These are phyloP conservation scores for Pleurotus cornucopiae DNA, from an alignment of 768 basidiomycete species.

Conservation along the genomic window DNA sequence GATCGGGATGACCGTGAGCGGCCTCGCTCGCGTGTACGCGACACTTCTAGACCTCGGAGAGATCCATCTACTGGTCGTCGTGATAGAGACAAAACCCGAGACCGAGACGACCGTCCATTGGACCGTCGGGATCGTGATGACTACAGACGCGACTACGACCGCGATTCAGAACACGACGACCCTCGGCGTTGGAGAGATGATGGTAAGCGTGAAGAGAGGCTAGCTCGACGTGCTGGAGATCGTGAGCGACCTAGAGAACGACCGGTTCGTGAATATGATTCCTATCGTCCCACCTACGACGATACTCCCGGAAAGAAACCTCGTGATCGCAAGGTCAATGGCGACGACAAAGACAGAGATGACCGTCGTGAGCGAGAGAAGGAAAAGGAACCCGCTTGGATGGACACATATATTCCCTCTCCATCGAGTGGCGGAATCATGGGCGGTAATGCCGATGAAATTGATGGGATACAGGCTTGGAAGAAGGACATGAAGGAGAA, in stretches of 20 bases:
- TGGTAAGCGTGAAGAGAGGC: constrained; percentile 73
- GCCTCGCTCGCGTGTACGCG: constrained; percentile 59
- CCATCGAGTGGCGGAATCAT: constrained; percentile 56
- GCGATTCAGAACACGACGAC: constrained; percentile 58
- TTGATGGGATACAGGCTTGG: constrained; percentile 85
- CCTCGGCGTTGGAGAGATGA: constrained; percentile 79
- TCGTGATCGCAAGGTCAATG: constrained; percentile 43
- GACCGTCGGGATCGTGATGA: constrained; percentile 4
- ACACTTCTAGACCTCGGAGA: constrained; percentile 56
- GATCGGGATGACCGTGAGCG: constrained; percentile 65
- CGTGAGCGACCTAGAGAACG: constrained; percentile 38
- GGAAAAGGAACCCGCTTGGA: constrained; percentile 91
- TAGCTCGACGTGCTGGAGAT: constrained; percentile 52
- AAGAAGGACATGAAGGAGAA: constrained; percentile 70
- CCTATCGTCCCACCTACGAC: neutral
- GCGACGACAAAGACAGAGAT: constrained; percentile 40
- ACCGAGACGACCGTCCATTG: constrained; percentile 15
- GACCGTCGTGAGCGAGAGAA: constrained; percentile 54
- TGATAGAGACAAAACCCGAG: constrained; percentile 27
- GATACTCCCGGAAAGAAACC: constrained; percentile 1
- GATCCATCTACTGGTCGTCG: constrained; percentile 48
- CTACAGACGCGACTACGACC: constrained; percentile 28
- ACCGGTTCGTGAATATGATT: constrained; percentile 28
- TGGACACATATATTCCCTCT: constrained; percentile 80
- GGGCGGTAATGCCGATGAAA: constrained; percentile 64